A percentile compares a stretch with the other conserved stretches of the same genome.
Conservation (phyloP, 2,329 filamentous ascomycete genomes). For the Colletotrichum paranaense region DNA sequence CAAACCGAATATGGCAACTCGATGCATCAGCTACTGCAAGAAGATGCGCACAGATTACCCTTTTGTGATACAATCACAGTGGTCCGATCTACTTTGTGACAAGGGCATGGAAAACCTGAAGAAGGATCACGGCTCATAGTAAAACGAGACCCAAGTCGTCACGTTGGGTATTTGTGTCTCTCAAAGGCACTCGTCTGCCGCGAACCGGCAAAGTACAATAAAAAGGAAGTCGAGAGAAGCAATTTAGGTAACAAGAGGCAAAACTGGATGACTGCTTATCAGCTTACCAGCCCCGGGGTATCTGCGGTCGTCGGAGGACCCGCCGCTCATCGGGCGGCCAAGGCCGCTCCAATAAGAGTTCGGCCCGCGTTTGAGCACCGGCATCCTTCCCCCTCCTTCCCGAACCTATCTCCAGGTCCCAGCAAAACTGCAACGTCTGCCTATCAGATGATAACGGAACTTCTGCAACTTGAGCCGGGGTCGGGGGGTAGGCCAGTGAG, state of each 20-base stretch:
- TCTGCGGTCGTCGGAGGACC: slow-evolving; percentile 2
- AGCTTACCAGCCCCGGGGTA: neutral
- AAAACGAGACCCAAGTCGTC: neutral
- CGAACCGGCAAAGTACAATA: neutral
- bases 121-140: neutral
- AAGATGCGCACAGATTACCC: neutral
- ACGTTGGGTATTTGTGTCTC: neutral
- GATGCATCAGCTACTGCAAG: neutral
- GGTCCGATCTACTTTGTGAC: neutral
- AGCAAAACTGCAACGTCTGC: neutral
- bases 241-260: neutral
- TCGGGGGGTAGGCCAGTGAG: neutral
- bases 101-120: neutral
- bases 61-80: neutral
- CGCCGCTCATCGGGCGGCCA: slow-evolving; percentile 12
- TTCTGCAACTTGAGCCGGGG: neutral
- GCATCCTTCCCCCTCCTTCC: neutral
- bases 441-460: neutral
- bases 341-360: slow-evolving; percentile 23
- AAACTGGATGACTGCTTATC: neutral
- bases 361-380: slow-evolving; percentile 4
- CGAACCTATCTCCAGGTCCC: slow-evolving; percentile 2
- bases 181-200: neutral
- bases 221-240: neutral
- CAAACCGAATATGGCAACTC: neutral